Evolutionary conservation across 768 basidiomycete species (phyloP).

Genomic region (Glaciozyma antarctica): DNA sequence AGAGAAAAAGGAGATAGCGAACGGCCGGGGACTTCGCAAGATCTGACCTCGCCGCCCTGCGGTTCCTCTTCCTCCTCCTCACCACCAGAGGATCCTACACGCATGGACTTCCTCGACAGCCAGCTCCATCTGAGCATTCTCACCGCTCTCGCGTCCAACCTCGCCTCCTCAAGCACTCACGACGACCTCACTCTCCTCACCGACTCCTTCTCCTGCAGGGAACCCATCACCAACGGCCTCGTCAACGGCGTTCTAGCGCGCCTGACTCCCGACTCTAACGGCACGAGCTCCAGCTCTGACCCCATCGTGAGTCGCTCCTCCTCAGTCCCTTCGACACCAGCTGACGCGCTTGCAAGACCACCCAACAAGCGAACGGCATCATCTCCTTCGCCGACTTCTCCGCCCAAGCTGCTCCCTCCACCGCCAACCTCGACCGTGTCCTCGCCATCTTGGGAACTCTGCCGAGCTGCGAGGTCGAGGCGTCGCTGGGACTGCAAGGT

Average conservation of each 20-base stretch:
- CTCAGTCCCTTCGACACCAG: neutral
- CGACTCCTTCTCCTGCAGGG: slow-evolving; percentile 2
- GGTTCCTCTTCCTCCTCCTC: too few species aligned
- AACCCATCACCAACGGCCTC: neutral
- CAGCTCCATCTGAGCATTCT: slow-evolving; percentile 22
- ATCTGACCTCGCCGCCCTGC: too few species aligned
- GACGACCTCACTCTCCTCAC: slow-evolving; percentile 14
- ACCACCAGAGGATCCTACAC: too few species aligned
- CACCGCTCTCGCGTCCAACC: slow-evolving; percentile 24
- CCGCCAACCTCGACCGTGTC: neutral
- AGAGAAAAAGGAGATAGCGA: too few species aligned
- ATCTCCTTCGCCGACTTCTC: slow-evolving; percentile 18
- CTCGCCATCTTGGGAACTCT: slow-evolving; percentile 11
- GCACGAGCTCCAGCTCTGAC: neutral
- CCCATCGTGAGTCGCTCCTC: slow-evolving; percentile 8
- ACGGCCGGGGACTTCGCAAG: too few species aligned
- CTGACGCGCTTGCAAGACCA: slow-evolving; percentile 8
- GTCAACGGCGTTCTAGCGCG: neutral
- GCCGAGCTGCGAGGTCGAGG: slow-evolving; percentile 19
- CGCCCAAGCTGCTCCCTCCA: neutral
- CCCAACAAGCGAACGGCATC: slow-evolving; percentile 25
- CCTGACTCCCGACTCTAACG: neutral
- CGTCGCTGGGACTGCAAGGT: slow-evolving; percentile 23
- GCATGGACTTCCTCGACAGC: slow-evolving; percentile 3
- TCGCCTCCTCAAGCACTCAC: slow-evolving; percentile 3